Evolutionary conservation across 768 basidiomycete species (phyloP).

Genomic region (Dacryopinax primogenitus): DNA sequence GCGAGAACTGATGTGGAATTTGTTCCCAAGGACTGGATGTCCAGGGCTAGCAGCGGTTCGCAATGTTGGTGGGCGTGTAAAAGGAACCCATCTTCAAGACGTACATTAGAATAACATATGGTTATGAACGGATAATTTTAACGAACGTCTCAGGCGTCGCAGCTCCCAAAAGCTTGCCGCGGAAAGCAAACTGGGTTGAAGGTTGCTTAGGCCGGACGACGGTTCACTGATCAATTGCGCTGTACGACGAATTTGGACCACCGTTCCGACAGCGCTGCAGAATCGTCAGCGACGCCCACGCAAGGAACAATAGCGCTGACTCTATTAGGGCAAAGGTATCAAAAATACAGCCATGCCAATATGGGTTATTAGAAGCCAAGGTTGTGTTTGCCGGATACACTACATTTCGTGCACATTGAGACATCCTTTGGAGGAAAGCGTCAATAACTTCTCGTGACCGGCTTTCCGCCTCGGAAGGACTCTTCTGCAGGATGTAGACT

Average conservation of each 20-base stretch:
- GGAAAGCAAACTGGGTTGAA: background rate
- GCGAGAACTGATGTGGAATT: too few relatives aligned
- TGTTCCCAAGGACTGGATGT: background rate
- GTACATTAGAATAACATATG: background rate
- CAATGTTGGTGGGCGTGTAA: background rate
- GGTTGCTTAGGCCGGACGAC: background rate
- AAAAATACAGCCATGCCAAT: background rate
- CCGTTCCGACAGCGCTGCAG: background rate
- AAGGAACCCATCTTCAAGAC: background rate
- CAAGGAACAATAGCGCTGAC: background rate
- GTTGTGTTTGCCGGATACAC: too few relatives aligned
- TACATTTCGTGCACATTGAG: too few relatives aligned
- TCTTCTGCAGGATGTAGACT: background rate
- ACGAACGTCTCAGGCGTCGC: background rate
- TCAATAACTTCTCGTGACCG: background rate
- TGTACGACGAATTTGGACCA: background rate
- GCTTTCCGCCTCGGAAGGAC: background rate
- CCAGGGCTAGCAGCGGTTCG: background rate
- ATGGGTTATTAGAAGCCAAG: background rate
- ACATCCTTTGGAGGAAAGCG: background rate
- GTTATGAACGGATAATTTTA: background rate
- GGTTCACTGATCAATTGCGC: background rate
- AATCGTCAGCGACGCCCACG: background rate
- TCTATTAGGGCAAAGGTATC: background rate
- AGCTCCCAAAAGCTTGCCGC: background rate